Percentiles rank a stretch among this genome's conserved stretches.
Conservation (phyloP, 148 eudicot species). For the Bassia scoparia region DNA sequence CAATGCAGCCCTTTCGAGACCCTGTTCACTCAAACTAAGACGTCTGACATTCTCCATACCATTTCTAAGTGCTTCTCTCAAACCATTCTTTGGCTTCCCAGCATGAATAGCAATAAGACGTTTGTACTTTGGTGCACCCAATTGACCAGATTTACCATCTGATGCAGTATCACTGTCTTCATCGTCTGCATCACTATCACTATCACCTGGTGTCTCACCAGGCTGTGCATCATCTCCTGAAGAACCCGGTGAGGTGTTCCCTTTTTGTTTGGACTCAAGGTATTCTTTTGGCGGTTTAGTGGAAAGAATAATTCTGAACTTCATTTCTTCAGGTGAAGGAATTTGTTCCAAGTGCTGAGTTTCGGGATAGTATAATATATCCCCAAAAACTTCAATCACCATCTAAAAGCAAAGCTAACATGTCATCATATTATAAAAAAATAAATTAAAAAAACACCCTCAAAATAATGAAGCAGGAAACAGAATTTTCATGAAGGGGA, state of each 20-base stretch:
- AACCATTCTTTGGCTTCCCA: constrained; percentile 60
- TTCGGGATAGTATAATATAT: constrained; percentile 50
- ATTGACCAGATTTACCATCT: constrained; percentile 30
- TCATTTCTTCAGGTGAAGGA: constrained; percentile 63
- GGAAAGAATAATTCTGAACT: constrained; percentile 56
- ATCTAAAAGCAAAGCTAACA: constrained; percentile 40
- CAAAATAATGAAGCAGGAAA: background rate
- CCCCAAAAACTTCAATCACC: constrained; percentile 60
- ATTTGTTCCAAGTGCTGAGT: constrained; percentile 39
- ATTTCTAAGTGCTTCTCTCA: constrained; percentile 44
- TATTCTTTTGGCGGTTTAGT: constrained; percentile 84
- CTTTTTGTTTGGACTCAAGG: constrained; percentile 48
- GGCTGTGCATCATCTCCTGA: constrained; percentile 42
- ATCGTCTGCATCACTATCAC: constrained; percentile 47
- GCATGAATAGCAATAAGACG: constrained; percentile 73
- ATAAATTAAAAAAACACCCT: background rate
- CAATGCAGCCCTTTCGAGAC: constrained; percentile 58
- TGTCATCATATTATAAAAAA: background rate
- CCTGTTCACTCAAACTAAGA: constrained; percentile 78
- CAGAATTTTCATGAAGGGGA: background rate
- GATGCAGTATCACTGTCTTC: constrained; percentile 32
- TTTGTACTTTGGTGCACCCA: constrained; percentile 49
- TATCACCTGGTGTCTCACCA: constrained; percentile 31
- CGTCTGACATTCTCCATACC: constrained; percentile 46
- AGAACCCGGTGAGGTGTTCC: constrained; percentile 35